phyloP scores from a whole-genome alignment of 148 eudicot species.

The Rhododendron simsii region DNA sequence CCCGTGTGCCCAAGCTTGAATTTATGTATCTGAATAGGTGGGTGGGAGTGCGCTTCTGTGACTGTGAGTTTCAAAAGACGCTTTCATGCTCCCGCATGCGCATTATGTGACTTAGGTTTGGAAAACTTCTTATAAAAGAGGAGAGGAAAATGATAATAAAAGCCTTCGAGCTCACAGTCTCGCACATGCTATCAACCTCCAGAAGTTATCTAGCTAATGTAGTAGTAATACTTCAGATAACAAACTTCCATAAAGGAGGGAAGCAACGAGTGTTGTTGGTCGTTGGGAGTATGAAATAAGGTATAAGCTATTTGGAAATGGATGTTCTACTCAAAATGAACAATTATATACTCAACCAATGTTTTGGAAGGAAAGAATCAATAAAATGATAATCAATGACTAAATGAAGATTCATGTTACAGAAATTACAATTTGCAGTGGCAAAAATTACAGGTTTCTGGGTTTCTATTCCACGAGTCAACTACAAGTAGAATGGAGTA shows the following conservation, averaged over 20 bases:
- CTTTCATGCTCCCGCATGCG: too few relatives aligned
- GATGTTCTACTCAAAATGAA: neutral
- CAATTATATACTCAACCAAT: neutral
- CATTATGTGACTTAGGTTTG: too few relatives aligned
- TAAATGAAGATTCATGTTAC: constrained; percentile 54
- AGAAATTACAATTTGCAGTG: constrained; percentile 52
- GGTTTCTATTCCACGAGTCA: constrained; percentile 20
- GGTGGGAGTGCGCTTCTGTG: neutral
- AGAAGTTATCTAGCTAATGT: neutral
- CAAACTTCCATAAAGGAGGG: neutral
- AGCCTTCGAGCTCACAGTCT: neutral
- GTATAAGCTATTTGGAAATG: neutral
- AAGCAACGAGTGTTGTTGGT: neutral
- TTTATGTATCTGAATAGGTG: neutral
- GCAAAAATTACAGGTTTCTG: constrained; percentile 43
- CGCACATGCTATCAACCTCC: neutral
- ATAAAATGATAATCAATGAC: constrained; percentile 64
- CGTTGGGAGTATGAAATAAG: neutral
- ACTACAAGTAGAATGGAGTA: constrained; percentile 23
- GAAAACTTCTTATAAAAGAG: neutral
- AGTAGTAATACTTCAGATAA: neutral
- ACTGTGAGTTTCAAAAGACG: too few relatives aligned
- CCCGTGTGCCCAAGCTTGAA: neutral
- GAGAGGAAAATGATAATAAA: neutral
- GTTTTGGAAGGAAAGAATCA: constrained; percentile 48